A percentile compares a stretch with the other conserved stretches of the same genome.
These are phyloP conservation scores for Myriangium duriaei DNA, from an alignment of 2,329 filamentous ascomycete species.

Conservation along the genomic window DNA sequence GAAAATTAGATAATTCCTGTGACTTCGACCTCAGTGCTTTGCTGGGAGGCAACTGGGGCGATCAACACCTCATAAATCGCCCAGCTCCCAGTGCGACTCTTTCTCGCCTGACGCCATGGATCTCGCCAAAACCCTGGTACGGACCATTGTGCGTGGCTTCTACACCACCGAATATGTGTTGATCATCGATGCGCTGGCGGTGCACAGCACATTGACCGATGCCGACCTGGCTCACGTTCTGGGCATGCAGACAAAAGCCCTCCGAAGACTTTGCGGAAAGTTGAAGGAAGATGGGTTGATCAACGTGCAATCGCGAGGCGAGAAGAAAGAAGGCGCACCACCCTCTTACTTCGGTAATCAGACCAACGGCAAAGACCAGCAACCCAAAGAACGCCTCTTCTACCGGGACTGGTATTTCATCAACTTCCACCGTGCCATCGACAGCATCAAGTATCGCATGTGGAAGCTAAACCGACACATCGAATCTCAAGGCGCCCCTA, in stretches of 20 bases:
- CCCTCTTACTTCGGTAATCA: conserved; percentile 11
- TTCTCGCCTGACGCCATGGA: too few species aligned
- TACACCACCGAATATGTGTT: conserved; percentile 76
- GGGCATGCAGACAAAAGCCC: conserved; percentile 79
- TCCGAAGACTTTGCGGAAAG: conserved; percentile 77
- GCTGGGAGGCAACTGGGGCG: too few species aligned
- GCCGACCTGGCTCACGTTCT: conserved; percentile 80
- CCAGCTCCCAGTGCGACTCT: too few species aligned
- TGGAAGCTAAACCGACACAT: conserved; percentile 81
- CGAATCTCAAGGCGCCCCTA: conserved; percentile 68
- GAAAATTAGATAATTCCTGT: too few species aligned
- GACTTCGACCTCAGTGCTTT: too few species aligned
- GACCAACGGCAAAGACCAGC: conserved; percentile 10
- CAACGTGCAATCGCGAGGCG: conserved; percentile 50
- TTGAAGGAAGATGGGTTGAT: conserved; percentile 79
- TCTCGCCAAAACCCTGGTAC: conserved; percentile 65
- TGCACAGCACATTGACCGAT: conserved; percentile 64
- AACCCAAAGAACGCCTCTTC: conserved; percentile 23
- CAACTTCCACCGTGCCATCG: conserved; percentile 85
- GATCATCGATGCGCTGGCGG: conserved; percentile 66
- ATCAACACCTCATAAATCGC: too few species aligned
- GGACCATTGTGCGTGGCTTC: conserved; percentile 75
- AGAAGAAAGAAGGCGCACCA: conserved; percentile 23
- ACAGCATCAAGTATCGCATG: conserved; percentile 90
- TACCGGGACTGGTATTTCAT: conserved; percentile 89